Percentiles rank a stretch among this genome's conserved stretches.
Conservation (phyloP, 768 basidiomycete genomes). For the Cystofilobasidium macerans region DNA sequence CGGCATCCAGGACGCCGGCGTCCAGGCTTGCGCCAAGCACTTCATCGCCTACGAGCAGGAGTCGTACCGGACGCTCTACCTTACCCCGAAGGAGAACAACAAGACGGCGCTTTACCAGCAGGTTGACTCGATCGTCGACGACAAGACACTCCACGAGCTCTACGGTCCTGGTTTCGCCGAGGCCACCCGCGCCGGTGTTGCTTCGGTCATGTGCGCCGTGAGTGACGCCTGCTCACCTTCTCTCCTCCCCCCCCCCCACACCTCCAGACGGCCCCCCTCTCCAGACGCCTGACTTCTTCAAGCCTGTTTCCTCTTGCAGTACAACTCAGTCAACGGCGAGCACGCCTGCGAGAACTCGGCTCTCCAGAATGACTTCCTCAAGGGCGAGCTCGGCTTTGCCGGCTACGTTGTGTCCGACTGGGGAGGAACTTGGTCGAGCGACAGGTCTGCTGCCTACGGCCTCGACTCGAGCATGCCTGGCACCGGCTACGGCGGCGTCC, state of each 20-base stretch:
- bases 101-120: conserved; percentile 26
- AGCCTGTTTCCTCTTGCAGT: not conserved
- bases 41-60: conserved; percentile 36
- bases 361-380: conserved; percentile 35
- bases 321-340: conserved; percentile 36
- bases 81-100: conserved; percentile 10
- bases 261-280: not conserved
- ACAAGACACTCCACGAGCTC: conserved; percentile 36
- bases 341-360: conserved; percentile 35
- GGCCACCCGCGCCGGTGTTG: conserved; percentile 38
- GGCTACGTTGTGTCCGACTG: conserved; percentile 1
- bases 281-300: not conserved
- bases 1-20: conserved; percentile 29
- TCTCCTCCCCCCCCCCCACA: not conserved
- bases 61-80: conserved; percentile 27
- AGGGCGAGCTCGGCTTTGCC: conserved; percentile 32
- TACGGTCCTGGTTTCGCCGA: conserved; percentile 39
- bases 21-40: conserved; percentile 34
- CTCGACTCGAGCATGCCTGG: conserved; percentile 20
- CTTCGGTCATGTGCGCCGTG: conserved; percentile 33
- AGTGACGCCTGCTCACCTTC: not conserved
- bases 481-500: conserved; percentile 1
- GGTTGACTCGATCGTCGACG: conserved; percentile 29
- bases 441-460: not conserved
- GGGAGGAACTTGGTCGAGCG: conserved; percentile 20